Evolutionary conservation across 257 asterid species (phyloP).

Genomic region (Nyctanthes arbortristis): DNA sequence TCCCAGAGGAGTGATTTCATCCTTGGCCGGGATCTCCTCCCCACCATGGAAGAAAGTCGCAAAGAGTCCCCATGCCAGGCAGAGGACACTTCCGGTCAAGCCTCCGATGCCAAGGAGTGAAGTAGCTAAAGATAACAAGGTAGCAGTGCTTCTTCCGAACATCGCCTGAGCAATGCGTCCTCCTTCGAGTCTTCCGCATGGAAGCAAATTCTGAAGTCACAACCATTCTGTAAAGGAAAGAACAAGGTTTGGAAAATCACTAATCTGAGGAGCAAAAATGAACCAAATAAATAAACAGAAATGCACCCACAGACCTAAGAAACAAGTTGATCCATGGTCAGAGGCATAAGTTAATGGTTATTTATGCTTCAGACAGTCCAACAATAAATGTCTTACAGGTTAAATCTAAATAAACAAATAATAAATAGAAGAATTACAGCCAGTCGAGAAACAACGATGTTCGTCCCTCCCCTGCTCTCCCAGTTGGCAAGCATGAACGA

Average conservation of each 20-base stretch:
- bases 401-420: too few relatives aligned
- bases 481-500: too few relatives aligned
- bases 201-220: constrained; percentile 91
- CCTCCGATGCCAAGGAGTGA: constrained; percentile 79
- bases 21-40: constrained; percentile 85
- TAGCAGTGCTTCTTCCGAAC: constrained; percentile 69
- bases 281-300: neutral
- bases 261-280: neutral
- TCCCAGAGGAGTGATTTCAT: constrained; percentile 83
- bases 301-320: too few relatives aligned
- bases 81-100: constrained; percentile 79
- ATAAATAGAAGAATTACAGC: too few relatives aligned
- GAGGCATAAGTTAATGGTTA: too few relatives aligned
- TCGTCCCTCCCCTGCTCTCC: too few relatives aligned
- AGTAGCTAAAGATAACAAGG: constrained; percentile 60
- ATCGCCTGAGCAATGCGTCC: constrained; percentile 91
- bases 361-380: too few relatives aligned
- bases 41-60: constrained; percentile 91
- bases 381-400: too few relatives aligned
- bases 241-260: neutral
- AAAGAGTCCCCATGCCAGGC: constrained; percentile 86
- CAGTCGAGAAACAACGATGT: too few relatives aligned
- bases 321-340: too few relatives aligned
- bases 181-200: constrained; percentile 90
- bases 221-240: constrained; percentile 65